These are phyloP conservation scores for Talaromyces sp. DNA, from an alignment of 2,329 filamentous ascomycete species.

Conservation along the genomic window DNA sequence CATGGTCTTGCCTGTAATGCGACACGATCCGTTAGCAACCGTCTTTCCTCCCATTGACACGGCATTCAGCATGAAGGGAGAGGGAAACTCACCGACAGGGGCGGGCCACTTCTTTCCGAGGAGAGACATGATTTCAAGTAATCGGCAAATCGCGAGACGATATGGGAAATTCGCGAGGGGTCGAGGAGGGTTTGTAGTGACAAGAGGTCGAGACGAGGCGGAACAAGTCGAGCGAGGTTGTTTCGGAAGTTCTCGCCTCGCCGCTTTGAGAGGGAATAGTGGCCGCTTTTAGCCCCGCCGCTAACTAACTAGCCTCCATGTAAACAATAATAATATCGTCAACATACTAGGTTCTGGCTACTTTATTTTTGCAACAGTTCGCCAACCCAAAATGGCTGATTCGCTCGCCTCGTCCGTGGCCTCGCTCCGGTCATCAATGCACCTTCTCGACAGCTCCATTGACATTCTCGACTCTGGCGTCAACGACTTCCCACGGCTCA, in stretches of 20 bases:
- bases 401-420: slow-evolving; percentile 58
- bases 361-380: not conserved
- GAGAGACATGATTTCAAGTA: slow-evolving; percentile 57
- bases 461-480: slow-evolving; percentile 59
- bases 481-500: slow-evolving; percentile 59
- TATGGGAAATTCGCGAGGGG: slow-evolving; percentile 13
- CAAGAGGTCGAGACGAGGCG: slow-evolving; percentile 28
- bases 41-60: slow-evolving; percentile 12
- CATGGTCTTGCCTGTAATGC: slow-evolving; percentile 73
- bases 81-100: slow-evolving; percentile 63
- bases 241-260: slow-evolving; percentile 22
- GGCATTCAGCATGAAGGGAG: not conserved
- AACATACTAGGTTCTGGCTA: not conserved
- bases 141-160: not conserved
- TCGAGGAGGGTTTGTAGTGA: slow-evolving; percentile 19
- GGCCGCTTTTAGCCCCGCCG: slow-evolving; percentile 27
- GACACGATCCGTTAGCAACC: slow-evolving; percentile 24
- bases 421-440: slow-evolving; percentile 58
- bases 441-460: slow-evolving; percentile 60
- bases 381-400: slow-evolving; percentile 28
- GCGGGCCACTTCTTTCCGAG: slow-evolving; percentile 81
- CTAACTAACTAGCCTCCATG: slow-evolving; percentile 16
- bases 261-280: slow-evolving; percentile 16
- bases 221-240: slow-evolving; percentile 31
- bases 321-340: slow-evolving; percentile 19